phyloP scores from a whole-genome alignment of 371 early-diverging fungal species.

The Dinochytrium kinnereticum region DNA sequence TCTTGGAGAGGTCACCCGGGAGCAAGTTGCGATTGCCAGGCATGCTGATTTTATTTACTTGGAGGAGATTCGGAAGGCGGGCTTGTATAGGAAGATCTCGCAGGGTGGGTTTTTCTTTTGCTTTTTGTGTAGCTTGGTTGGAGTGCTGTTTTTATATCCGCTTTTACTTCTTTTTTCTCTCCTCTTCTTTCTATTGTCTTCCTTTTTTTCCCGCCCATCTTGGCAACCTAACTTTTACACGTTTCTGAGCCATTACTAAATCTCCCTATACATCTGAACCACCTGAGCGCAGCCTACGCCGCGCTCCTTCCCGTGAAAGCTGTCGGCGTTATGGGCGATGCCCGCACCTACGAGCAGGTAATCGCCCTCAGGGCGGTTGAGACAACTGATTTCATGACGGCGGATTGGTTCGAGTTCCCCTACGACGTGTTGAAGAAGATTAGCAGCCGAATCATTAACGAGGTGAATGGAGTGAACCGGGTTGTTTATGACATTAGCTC shows the following conservation, averaged over 20 bases:
- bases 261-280: not conserved
- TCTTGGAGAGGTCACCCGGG: slow-evolving; percentile 91
- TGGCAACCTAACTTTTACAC: not conserved
- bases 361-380: slow-evolving; percentile 96
- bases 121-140: not conserved
- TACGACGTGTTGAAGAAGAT: slow-evolving; percentile 86
- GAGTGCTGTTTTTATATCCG: not conserved
- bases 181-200: slow-evolving; percentile 8
- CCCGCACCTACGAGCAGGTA: slow-evolving; percentile 97
- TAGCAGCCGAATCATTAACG: slow-evolving; percentile 93
- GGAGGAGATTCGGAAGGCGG: slow-evolving; percentile 96
- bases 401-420: slow-evolving; percentile 94
- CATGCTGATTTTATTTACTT: slow-evolving; percentile 96
- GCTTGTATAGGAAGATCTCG: slow-evolving; percentile 92
- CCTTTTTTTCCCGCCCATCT: not conserved
- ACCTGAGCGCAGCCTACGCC: slow-evolving; percentile 75
- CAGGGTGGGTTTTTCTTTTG: slow-evolving; percentile 57
- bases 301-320: slow-evolving; percentile 92
- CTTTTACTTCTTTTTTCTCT: not conserved
- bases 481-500: slow-evolving; percentile 93
- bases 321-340: slow-evolving; percentile 98
- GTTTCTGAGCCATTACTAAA: not conserved
- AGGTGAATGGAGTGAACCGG: slow-evolving; percentile 97
- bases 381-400: slow-evolving; percentile 97
- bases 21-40: slow-evolving; percentile 92